Evolutionary conservation across 169 alveolate species (phyloP), one percentile per base, ranked within the genome.

Genomic region (Plasmodium cynomolgi): DNA sequence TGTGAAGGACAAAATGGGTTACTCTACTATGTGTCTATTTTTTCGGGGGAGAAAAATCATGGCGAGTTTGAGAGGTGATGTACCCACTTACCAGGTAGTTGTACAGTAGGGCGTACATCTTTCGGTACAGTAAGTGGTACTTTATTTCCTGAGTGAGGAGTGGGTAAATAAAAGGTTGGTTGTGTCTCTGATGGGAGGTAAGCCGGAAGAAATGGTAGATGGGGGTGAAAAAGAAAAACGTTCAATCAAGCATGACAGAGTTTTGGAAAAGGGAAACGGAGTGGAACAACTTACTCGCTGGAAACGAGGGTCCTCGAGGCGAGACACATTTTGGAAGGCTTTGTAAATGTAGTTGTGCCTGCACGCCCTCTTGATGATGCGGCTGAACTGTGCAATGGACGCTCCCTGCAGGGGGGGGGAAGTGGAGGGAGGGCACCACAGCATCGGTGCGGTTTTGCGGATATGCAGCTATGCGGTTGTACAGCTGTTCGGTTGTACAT

Each of bases 291-390:
- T 68, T 84, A 84, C 92, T 26, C 75, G 92, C 47, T 84, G 92
- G 56, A 84, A 47, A 39, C 34, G 62, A 2, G 74, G 39, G 41
- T 75, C 81, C 71, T 39, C 62, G 20, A 85, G 56, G 15, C 39
- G 34, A 54, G 85, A 74, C 71, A 75, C 71, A 20, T 54, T 74
- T 3, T 85, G 84, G 68, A 85, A 85, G 37, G 41, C 34, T 11
- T 85, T 85, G 56, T 85, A 85, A 50, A 85, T 85, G 44, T 85
- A 85, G 72, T 85, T 85, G 86, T 85, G 80, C 20, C 80, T 75
- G 68, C 81, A 50, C 7, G 93, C 93, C 93, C 93, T 29, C 81
- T 85, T 50, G 71, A 85, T 56, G 82, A 84, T 23, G 62, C 56
- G 50, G 13, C 71, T 72, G 33, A 84, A 84, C 44, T 72, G 39